phyloP scores from a whole-genome alignment of 2,329 filamentous ascomycete genomes.

The Trichoderma cornu-damae region DNA sequence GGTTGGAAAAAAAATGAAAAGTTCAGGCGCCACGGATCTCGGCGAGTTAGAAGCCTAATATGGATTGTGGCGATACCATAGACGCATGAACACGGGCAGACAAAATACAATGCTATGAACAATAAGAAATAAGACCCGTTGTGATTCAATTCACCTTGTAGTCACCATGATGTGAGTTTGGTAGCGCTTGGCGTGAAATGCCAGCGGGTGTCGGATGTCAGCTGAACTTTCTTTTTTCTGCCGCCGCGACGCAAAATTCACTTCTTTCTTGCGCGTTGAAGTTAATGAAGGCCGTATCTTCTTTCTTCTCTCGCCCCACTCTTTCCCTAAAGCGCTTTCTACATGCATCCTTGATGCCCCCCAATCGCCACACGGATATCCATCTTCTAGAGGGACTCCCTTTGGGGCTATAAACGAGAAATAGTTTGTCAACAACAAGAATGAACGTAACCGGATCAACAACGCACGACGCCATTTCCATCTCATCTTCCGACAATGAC shows the following conservation, averaged over 20 bases:
- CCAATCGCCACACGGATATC: not conserved
- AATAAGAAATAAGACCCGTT: not conserved
- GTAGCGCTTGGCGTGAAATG: too few species aligned
- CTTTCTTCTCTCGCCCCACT: not conserved
- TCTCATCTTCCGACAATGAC: not conserved
- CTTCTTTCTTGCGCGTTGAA: not conserved
- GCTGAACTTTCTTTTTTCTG: not conserved
- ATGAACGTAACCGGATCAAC: not conserved
- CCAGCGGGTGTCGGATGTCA: not conserved
- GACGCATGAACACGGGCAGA: slow-evolving; percentile 27
- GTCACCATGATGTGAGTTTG: not conserved
- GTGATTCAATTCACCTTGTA: not conserved
- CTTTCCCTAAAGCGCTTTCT: not conserved
- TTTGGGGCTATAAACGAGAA: too few species aligned
- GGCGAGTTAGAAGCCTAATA: slow-evolving; percentile 24
- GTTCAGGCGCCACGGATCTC: slow-evolving; percentile 12
- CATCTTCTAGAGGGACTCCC: not conserved
- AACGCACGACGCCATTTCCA: not conserved
- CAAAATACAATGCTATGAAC: slow-evolving; percentile 13
- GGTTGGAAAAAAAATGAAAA: slow-evolving; percentile 23
- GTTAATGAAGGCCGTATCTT: not conserved
- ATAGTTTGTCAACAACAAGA: not conserved
- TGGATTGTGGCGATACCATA: slow-evolving; percentile 39
- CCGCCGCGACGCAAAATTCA: not conserved
- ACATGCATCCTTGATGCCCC: too few species aligned